Evolutionary conservation across 164 flowering plant genomes (phyloP), one percentile per base, ranked within the genome.

Genomic region (Sedum album): DNA sequence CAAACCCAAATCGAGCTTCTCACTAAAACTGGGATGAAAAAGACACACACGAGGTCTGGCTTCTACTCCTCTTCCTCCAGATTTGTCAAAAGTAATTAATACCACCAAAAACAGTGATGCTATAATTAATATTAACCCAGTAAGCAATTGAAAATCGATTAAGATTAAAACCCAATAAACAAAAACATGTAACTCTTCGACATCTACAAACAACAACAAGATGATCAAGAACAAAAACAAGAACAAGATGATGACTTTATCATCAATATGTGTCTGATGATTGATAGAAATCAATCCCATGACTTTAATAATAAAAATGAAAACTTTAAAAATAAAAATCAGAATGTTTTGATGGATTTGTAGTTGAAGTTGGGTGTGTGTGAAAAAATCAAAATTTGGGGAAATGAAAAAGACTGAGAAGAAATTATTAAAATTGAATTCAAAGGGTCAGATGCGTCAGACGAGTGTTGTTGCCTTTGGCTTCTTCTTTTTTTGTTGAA

Each of bases 81-180:
- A 26, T 57, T 28, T 57, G 33, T 13, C 20, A 57, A 28, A 26
- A 28, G 62, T 57, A 57, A 57, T 28, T 57, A 57, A 57, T 57
- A 57, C 62, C 26, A 57, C 62, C 62, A 57, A 57, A 57, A 57
- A 57, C 62, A 57, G 33, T 28, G 33, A 57, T 57, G 62, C 62
- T 57, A 57, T 28, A 57, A 57, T 57, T 57, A 57, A 57, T 57
- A 57, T 28, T 57, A 57, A 57, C 62, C 33, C 62, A 57, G 33
- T 17, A 14, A 57, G 42, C 42, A 39, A 15, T 13, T 51, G 57
- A 51, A 51, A 57, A 26, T 57, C 62, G 20, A 28, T 7, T n/a
- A 28, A 28, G 62, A 57, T 28, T 57, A 57, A 57, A 57, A 28
- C 33, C 62, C 35, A 28, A 57, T 57, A 57, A 57, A 57, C 62